Evolutionary conservation across 106 monocot species (phyloP).

Genomic region (Dendrobium nobile): DNA sequence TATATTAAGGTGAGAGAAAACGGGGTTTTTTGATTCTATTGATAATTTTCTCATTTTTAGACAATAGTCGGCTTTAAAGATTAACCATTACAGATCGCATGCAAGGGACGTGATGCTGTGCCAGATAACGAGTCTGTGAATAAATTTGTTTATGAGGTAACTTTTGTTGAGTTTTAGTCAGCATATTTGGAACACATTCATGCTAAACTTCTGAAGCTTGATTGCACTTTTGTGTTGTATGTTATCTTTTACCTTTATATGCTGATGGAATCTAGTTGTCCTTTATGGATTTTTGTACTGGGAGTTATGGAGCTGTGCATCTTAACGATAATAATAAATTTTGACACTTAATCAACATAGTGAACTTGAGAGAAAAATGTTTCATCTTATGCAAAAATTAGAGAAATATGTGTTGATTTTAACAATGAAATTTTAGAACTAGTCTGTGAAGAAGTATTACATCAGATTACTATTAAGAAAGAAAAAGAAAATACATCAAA

Average conservation of each 20-base stretch:
- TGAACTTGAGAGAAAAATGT: background rate
- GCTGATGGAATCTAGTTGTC: background rate
- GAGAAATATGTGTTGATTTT: background rate
- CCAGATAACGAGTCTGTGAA: conserved; percentile 91
- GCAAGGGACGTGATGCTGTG: conserved; percentile 90
- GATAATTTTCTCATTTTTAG: background rate
- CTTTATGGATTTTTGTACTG: background rate
- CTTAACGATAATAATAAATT: background rate
- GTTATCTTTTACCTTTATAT: background rate
- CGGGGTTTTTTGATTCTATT: background rate
- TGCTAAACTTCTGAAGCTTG: background rate
- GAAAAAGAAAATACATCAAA: too few relatives aligned
- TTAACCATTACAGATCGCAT: conserved; percentile 55
- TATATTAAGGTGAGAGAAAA: conserved; percentile 63
- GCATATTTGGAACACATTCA: background rate
- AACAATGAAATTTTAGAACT: too few relatives aligned
- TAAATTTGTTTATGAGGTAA: conserved; percentile 71
- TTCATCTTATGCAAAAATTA: background rate
- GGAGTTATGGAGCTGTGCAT: background rate
- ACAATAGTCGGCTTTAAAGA: background rate
- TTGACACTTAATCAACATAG: background rate
- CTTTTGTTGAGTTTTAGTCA: background rate
- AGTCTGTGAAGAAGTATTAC: too few relatives aligned
- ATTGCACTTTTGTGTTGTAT: background rate
- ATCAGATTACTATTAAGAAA: too few relatives aligned